phyloP scores from a whole-genome alignment of 192 early-diverging fungal species.

The Umbelopsis sp. region DNA sequence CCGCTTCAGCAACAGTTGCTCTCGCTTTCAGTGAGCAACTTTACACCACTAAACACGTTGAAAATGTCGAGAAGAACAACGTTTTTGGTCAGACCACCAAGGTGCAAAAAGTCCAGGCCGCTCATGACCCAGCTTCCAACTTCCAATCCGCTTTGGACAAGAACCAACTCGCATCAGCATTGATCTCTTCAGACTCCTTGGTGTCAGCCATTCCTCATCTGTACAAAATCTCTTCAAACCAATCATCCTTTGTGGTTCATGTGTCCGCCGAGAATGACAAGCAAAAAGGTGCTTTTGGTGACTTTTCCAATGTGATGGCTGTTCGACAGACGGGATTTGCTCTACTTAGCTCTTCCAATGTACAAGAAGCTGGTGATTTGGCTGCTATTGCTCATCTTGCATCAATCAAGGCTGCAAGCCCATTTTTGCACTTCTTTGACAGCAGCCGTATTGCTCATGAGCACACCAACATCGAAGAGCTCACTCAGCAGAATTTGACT shows the following conservation, averaged over 20 bases:
- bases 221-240: constrained; percentile 50
- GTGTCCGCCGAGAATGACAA: constrained; percentile 48
- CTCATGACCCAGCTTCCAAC: constrained; percentile 34
- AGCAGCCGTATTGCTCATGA: constrained; percentile 39
- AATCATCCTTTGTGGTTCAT: constrained; percentile 58
- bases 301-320: constrained; percentile 65
- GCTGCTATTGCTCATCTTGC: constrained; percentile 80
- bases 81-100: constrained; percentile 33
- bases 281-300: constrained; percentile 34
- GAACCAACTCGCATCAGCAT: constrained; percentile 29
- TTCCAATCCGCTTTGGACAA: constrained; percentile 11
- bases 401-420: constrained; percentile 57
- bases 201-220: constrained; percentile 59
- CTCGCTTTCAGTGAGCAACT: constrained; percentile 48
- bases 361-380: constrained; percentile 83
- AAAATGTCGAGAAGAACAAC: constrained; percentile 36
- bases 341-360: constrained; percentile 71
- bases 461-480: constrained; percentile 39
- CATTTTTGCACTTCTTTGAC: constrained; percentile 70
- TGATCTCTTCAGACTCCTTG: constrained; percentile 40
- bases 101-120: constrained; percentile 38
- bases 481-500: constrained; percentile 30
- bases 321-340: constrained; percentile 81
- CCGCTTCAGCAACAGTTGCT: constrained; percentile 41
- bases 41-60: constrained; percentile 36